A percentile compares a stretch with the other conserved stretches of the same genome.
Evolutionary conservation across 257 asterid genomes (phyloP).

Genomic region (Gentiana macrophylla): DNA sequence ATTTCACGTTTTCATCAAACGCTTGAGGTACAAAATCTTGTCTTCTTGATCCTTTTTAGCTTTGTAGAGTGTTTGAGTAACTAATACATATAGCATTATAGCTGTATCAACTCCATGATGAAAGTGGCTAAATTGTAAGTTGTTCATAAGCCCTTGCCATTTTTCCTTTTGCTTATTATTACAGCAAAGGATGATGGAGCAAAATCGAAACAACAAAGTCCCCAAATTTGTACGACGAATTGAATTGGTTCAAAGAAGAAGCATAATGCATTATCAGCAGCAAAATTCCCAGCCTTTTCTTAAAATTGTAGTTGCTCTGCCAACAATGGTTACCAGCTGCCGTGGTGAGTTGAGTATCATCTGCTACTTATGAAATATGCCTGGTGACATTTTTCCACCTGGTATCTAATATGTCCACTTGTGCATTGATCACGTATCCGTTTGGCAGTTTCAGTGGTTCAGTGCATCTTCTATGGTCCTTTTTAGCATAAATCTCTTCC

Average conservation of each 20-base stretch:
- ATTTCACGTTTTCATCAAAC: slow-evolving; percentile 76
- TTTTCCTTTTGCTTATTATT: slow-evolving; percentile 7
- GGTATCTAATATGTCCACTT: background rate
- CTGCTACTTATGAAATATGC: background rate
- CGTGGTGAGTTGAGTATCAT: slow-evolving; percentile 47
- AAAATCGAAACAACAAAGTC: slow-evolving; percentile 54
- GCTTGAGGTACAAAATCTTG: slow-evolving; percentile 55
- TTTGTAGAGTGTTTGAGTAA: background rate
- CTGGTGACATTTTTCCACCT: too few species aligned
- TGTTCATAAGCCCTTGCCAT: background rate
- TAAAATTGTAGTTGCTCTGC: slow-evolving; percentile 89
- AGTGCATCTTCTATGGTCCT: too few species aligned
- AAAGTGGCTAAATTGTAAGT: background rate
- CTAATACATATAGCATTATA: background rate
- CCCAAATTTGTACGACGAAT: slow-evolving; percentile 68
- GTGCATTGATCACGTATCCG: background rate
- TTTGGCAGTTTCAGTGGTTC: too few species aligned
- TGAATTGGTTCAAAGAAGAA: slow-evolving; percentile 74
- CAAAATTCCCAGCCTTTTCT: slow-evolving; percentile 75
- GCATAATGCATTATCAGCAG: slow-evolving; percentile 90
- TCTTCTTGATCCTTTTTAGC: background rate
- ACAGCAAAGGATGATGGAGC: slow-evolving; percentile 84
- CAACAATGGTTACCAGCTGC: slow-evolving; percentile 93
- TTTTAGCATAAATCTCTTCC: too few species aligned
- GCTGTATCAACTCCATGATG: background rate